These are phyloP conservation scores for Galeopsis tetrahit DNA, from an alignment of 257 asterid genomes.

Conservation along the genomic window DNA sequence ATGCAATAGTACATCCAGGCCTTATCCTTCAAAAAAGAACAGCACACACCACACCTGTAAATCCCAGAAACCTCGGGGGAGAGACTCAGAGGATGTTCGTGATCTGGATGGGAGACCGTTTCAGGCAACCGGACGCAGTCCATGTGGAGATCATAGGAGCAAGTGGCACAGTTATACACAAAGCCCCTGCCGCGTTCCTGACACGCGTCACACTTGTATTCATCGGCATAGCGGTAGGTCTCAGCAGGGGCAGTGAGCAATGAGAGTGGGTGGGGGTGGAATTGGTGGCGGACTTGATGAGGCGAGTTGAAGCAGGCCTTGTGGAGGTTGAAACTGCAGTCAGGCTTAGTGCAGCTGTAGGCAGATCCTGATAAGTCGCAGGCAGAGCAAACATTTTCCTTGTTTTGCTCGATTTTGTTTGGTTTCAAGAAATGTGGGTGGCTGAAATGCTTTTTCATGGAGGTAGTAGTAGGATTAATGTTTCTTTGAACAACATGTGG, in stretches of 20 bases:
- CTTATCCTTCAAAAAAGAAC: conserved; percentile 37
- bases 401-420: conserved; percentile 31
- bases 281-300: conserved; percentile 44
- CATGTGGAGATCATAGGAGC: conserved; percentile 48
- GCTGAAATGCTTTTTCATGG: conserved; percentile 56
- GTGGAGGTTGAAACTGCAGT: conserved; percentile 61
- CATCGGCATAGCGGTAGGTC: conserved; percentile 45
- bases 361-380: conserved; percentile 47
- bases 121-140: conserved; percentile 38
- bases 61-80: conserved; percentile 40
- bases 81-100: conserved; percentile 45
- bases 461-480: conserved; percentile 28
- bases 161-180: conserved; percentile 47
- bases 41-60: conserved; percentile 54
- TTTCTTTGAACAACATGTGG: conserved; percentile 7
- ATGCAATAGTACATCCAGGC: conserved; percentile 63
- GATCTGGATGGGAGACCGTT: conserved; percentile 42
- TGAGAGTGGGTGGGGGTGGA: conserved; percentile 53
- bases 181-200: conserved; percentile 48
- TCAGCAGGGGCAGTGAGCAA: conserved; percentile 44
- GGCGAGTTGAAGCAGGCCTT: conserved; percentile 61
- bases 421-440: conserved; percentile 48
- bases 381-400: conserved; percentile 44
- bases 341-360: conserved; percentile 48
- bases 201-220: conserved; percentile 60